Evolutionary conservation across 1,139 yeast genomes (phyloP).

Genomic region (Protomyces macrosporus): DNA sequence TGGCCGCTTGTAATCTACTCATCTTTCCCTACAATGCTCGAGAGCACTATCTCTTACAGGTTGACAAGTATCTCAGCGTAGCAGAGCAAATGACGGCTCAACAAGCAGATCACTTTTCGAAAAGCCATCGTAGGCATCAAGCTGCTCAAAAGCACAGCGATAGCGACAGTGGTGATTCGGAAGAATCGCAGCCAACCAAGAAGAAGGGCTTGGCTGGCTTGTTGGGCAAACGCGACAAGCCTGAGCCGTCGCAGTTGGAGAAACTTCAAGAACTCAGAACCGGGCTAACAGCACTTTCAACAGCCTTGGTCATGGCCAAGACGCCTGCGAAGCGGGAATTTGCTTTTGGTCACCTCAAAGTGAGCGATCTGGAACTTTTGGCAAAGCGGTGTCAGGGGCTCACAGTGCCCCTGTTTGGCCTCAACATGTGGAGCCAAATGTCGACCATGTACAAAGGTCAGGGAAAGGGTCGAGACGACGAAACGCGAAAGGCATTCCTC

Average conservation of each 20-base stretch:
- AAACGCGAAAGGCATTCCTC: not conserved
- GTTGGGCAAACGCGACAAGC: not conserved
- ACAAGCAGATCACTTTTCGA: constrained; percentile 16
- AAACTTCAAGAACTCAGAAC: constrained; percentile 10
- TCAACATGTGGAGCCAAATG: constrained; percentile 17
- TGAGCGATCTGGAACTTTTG: constrained; percentile 13
- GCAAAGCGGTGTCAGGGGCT: constrained; percentile 5
- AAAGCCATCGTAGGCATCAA: not conserved
- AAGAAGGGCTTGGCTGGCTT: not conserved
- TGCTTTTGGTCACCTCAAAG: constrained; percentile 21
- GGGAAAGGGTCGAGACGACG: not conserved
- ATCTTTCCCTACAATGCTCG: constrained; percentile 22
- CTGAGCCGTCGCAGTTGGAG: not conserved
- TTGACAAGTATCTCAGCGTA: constrained; percentile 4
- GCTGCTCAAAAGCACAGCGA: not conserved
- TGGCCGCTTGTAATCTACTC: not conserved
- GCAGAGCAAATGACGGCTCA: constrained; percentile 7
- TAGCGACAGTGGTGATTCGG: not conserved
- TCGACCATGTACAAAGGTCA: not conserved
- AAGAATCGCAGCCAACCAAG: not conserved
- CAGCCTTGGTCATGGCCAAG: constrained; percentile 7
- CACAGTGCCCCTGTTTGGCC: constrained; percentile 14
- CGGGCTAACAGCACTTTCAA: constrained; percentile 9
- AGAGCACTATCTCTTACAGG: constrained; percentile 6
- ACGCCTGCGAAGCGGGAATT: constrained; percentile 18